A percentile compares a stretch with the other conserved stretches of the same genome.
These are phyloP conservation scores for Aspergillus nidulans DNA, from an alignment of 495 filamentous ascomycete genomes.

Conservation along the genomic window DNA sequence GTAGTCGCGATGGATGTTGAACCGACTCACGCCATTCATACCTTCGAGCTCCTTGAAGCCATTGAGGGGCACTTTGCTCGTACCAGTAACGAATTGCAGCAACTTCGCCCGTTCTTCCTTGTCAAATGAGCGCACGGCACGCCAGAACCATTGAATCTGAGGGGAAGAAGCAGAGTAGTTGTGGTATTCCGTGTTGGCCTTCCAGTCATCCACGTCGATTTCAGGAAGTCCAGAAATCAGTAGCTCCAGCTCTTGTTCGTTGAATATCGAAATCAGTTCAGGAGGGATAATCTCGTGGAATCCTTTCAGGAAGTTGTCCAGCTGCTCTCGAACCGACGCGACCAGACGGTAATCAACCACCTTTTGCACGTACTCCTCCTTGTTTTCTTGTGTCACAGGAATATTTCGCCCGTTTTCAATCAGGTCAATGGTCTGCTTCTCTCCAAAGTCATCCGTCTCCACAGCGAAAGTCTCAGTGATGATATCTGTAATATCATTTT, in stretches of 20 bases:
- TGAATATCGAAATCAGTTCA: slow-evolving; percentile 95
- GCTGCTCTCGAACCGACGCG: slow-evolving; percentile 85
- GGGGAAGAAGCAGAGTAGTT: slow-evolving; percentile 93
- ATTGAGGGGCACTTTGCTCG: slow-evolving; percentile 96
- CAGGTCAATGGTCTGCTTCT: slow-evolving; percentile 80
- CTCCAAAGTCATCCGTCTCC: slow-evolving; percentile 89
- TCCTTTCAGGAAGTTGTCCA: slow-evolving; percentile 91
- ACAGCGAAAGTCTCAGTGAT: slow-evolving; percentile 97
- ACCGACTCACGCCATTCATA: slow-evolving; percentile 97
- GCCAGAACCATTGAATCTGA: slow-evolving; percentile 99
- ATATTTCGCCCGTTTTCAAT: slow-evolving; percentile 84
- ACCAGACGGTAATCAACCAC: slow-evolving; percentile 93
- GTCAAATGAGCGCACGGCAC: slow-evolving; percentile 94
- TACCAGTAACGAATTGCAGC: slow-evolving; percentile 97
- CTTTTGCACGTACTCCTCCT: slow-evolving; percentile 91
- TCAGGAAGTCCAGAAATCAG: slow-evolving; percentile 96
- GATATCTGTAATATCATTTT: slow-evolving; percentile 98
- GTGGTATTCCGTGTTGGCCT: slow-evolving; percentile 96
- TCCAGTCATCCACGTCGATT: slow-evolving; percentile 98
- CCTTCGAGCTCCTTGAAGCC: slow-evolving; percentile 99
- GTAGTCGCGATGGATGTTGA: slow-evolving; percentile 99
- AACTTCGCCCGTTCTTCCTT: slow-evolving; percentile 98
- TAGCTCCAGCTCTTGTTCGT: slow-evolving; percentile 95
- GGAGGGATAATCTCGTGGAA: slow-evolving; percentile 98
- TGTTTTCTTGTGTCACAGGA: slow-evolving; percentile 94